Percentiles rank a stretch among this genome's conserved stretches.
Evolutionary conservation across 352 stramenopile species (phyloP).

Genomic region (Achlya hypogyna): DNA sequence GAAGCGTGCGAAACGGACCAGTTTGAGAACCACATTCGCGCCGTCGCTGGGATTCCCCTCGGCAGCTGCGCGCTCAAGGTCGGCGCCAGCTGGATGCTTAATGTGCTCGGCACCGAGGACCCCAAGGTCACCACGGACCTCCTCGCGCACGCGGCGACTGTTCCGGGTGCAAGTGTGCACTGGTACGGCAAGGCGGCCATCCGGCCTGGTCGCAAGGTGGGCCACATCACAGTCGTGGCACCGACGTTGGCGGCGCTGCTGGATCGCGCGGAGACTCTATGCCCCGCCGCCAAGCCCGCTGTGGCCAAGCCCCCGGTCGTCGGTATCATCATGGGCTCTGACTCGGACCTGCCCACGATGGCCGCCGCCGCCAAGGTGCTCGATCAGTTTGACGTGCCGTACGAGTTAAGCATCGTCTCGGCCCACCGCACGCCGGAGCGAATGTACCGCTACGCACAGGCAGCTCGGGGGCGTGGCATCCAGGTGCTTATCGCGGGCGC

Average conservation of each 20-base stretch:
- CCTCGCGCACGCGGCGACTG: constrained; percentile 44
- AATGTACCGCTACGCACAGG: constrained; percentile 94
- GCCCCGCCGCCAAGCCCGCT: constrained; percentile 16
- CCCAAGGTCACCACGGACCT: constrained; percentile 79
- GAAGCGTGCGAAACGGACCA: constrained; percentile 96
- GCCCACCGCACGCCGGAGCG: constrained; percentile 96
- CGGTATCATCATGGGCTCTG: constrained; percentile 88
- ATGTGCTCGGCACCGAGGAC: constrained; percentile 74
- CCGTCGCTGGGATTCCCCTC: constrained; percentile 90
- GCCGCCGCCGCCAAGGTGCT: constrained; percentile 91
- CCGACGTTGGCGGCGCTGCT: constrained; percentile 72
- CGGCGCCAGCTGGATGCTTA: constrained; percentile 86
- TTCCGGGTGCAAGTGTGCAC: constrained; percentile 88
- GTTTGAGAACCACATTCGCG: constrained; percentile 98
- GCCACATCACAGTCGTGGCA: constrained; percentile 94
- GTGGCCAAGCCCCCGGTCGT: constrained; percentile 35
- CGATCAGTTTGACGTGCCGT: constrained; percentile 92
- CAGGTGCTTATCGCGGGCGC: constrained; percentile 93
- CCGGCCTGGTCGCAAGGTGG: constrained; percentile 92
- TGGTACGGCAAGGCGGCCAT: constrained; percentile 94
- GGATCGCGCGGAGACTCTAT: constrained; percentile 52
- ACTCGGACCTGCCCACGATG: constrained; percentile 97
- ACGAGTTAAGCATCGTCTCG: constrained; percentile 97
- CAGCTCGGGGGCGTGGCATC: constrained; percentile 80
- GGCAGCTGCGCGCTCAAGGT: constrained; percentile 89